phyloP scores from a whole-genome alignment of 345 rosid genomes.

The Passiflora organensis region DNA sequence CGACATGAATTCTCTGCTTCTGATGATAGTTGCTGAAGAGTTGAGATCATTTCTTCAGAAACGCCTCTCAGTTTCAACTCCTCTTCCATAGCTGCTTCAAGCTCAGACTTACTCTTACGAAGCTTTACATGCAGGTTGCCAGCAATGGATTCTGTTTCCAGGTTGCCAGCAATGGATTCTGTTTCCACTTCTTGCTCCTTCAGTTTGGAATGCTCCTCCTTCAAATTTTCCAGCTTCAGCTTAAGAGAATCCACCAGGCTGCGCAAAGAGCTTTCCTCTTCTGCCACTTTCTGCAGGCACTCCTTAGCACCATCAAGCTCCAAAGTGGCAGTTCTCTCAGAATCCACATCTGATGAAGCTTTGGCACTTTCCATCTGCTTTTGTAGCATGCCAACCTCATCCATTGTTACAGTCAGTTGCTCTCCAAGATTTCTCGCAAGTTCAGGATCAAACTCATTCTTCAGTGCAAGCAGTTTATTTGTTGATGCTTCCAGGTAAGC shows the following conservation, averaged over 20 bases:
- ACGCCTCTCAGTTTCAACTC: conserved; percentile 64
- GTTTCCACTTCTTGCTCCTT: conserved; percentile 80
- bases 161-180: conserved; percentile 72
- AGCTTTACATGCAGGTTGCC: conserved; percentile 81
- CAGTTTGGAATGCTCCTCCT: conserved; percentile 61
- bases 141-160: conserved; percentile 73
- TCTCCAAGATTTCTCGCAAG: conserved; percentile 53
- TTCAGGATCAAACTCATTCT: conserved; percentile 69
- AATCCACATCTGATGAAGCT: conserved; percentile 74
- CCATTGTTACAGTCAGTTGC: conserved; percentile 52
- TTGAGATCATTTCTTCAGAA: conserved; percentile 73
- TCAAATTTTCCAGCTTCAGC: conserved; percentile 64
- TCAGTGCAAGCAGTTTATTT: conserved; percentile 46
- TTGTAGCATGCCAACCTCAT: conserved; percentile 53
- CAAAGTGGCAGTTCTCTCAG: conserved; percentile 52
- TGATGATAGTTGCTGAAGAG: conserved; percentile 58
- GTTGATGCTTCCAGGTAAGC: conserved; percentile 61
- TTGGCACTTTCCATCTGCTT: conserved; percentile 67
- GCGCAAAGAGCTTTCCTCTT: conserved; percentile 64
- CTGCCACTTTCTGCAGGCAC: conserved; percentile 63
- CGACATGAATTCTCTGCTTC: conserved; percentile 61
- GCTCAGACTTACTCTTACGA: conserved; percentile 67
- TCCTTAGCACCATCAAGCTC: conserved; percentile 85
- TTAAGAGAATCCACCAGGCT: conserved; percentile 64
- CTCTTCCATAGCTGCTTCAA: conserved; percentile 54